Conservation (phyloP, 179 eudicot species). For the Spinacia oleracea region DNA sequence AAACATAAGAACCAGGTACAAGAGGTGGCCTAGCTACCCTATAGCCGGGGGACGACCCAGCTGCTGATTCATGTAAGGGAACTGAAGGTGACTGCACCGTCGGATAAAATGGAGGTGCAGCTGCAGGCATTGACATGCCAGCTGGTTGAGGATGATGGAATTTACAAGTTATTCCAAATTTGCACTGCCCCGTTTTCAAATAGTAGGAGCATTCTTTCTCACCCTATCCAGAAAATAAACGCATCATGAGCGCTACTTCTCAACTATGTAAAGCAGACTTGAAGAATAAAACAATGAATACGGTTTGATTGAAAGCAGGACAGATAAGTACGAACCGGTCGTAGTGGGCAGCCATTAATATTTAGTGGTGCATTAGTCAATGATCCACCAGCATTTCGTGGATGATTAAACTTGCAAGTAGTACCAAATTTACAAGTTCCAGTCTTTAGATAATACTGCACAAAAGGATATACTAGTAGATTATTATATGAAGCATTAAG, state of each 20-base stretch:
- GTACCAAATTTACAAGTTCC: constrained; percentile 94
- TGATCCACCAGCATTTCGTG: constrained; percentile 79
- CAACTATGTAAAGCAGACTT: not conserved
- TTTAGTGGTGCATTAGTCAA: constrained; percentile 58
- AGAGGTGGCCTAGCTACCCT: constrained; percentile 78
- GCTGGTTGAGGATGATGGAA: constrained; percentile 91
- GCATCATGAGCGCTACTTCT: not conserved
- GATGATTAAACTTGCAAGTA: constrained; percentile 90
- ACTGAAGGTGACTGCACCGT: constrained; percentile 84
- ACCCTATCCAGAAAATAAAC: constrained; percentile 43
- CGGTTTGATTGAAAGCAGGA: not conserved
- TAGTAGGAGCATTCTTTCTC: constrained; percentile 96
- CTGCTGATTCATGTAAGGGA: constrained; percentile 55
- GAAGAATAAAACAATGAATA: constrained; percentile 3
- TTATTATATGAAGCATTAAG: not conserved
- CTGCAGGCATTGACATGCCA: constrained; percentile 55
- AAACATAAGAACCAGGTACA: constrained; percentile 70
- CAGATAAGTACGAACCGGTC: constrained; percentile 52
- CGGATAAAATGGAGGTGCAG: constrained; percentile 91
- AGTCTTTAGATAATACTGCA: constrained; percentile 87
- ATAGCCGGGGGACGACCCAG: constrained; percentile 48
- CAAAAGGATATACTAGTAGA: constrained; percentile 22
- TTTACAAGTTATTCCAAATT: constrained; percentile 90
- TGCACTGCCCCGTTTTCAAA: constrained; percentile 99
- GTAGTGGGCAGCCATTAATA: constrained; percentile 79